Evolutionary conservation across 305 asterid species (phyloP), one percentile per base, ranked within the genome.

Genomic region (Fraxinus baroniana): DNA sequence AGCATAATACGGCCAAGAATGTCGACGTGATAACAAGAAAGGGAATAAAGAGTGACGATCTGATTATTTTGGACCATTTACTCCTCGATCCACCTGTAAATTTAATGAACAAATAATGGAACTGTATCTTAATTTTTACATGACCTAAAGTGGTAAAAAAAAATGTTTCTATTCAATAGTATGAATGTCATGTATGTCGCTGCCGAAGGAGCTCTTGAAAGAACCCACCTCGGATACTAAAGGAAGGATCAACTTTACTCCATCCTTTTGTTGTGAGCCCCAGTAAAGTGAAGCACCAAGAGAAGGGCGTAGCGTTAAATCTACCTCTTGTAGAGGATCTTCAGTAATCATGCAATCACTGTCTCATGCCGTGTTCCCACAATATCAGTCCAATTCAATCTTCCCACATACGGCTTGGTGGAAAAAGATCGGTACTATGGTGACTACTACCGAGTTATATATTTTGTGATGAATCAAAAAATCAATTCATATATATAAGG

Each of bases 21-120:
- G 77, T 18, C 18, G 20, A 66, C 33, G 78, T 70, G 12, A 86
- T 28, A 4, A 39, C 62, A 74, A 44, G 70, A 10, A 72, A 9
- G 12, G 81, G 80, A 44, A 86, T 78, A 80, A 83, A 78, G 81
- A 73, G 60, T 4, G 85, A 30, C 41, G 87, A 87, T 75, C 71
- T 52, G 2, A 83, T 2, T 7, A 87, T 5, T 77, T 81, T 85
- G 9, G 83, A 46, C 87, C 84, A 32, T 83, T 60, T 87, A 30
- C 80, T 81, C 66, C 28, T 77, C 0, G 78, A 37, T 17, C 76
- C 83, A 79, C 74, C 88, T 85, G 86, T 66, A 81, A 32, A 39
- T 77, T 36, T 2, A 37, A 52, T 62, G 7, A 49, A 49, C 60
- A 49, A 49, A 44, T 44, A 78, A 76, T 44, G 8, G 24, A 57